Evolutionary conservation across 805 yeast genomes (phyloP).

Genomic region (Candida tammaniensis): DNA sequence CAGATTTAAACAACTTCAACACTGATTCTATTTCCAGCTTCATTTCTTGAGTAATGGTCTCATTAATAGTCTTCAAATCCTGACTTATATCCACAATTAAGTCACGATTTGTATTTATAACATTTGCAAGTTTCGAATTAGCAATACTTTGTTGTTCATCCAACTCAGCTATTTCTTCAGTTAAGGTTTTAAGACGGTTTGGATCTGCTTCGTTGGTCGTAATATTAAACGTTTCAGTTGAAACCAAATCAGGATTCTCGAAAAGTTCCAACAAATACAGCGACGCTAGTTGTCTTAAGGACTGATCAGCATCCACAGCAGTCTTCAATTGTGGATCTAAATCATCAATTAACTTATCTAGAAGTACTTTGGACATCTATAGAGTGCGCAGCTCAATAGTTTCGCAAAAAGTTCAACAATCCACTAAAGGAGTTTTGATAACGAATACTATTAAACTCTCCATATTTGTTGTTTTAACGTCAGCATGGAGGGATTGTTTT

Average conservation of each 20-base stretch:
- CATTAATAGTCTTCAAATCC: conserved; percentile 31
- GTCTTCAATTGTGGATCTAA: conserved; percentile 22
- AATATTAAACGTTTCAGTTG: conserved; percentile 44
- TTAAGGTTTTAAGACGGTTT: conserved; percentile 34
- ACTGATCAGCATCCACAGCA: conserved; percentile 18
- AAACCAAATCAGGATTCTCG: conserved; percentile 45
- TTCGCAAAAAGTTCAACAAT: neutral
- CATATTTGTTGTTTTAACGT: neutral
- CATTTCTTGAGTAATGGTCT: conserved; percentile 19
- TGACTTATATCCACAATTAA: conserved; percentile 41
- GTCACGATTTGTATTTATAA: conserved; percentile 41
- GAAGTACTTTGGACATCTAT: conserved; percentile 30
- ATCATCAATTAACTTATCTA: conserved; percentile 28
- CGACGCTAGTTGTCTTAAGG: conserved; percentile 18
- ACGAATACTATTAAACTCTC: neutral
- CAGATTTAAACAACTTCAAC: conserved; percentile 8
- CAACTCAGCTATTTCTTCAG: conserved; percentile 73
- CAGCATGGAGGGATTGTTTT: conserved; percentile 87
- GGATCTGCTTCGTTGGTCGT: conserved; percentile 20
- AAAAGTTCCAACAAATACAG: conserved; percentile 40
- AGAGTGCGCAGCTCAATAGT: neutral
- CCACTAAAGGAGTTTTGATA: too few relatives aligned
- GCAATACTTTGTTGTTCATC: conserved; percentile 52
- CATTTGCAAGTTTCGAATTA: conserved; percentile 44
- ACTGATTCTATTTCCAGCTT: conserved; percentile 15